A percentile compares a stretch with the other conserved stretches of the same genome.
phyloP scores from a whole-genome alignment of 2,329 filamentous ascomycete species.

The Zymoseptoria pseudotritici region DNA sequence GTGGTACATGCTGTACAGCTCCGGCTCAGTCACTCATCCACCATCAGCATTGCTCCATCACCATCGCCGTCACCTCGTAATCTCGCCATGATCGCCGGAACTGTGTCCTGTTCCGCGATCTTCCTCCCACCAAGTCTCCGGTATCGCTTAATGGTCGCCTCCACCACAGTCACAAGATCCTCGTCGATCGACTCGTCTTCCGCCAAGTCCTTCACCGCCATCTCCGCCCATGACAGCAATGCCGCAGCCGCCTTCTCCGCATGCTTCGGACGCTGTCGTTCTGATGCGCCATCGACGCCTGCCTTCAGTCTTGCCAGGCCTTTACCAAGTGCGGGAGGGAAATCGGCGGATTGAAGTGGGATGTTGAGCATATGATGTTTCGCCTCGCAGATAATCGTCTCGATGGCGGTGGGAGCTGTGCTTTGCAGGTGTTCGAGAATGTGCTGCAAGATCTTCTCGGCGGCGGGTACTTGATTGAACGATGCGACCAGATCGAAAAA shows the following conservation, averaged over 20 bases:
- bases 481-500: constrained; percentile 75
- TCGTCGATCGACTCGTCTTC: constrained; percentile 39
- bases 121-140: constrained; percentile 1
- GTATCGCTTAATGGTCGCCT: constrained; percentile 31
- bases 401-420: constrained; percentile 47
- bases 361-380: constrained; percentile 63
- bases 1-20: background rate
- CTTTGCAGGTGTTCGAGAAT: constrained; percentile 56
- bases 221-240: constrained; percentile 40
- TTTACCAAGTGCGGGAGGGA: constrained; percentile 62
- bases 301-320: constrained; percentile 57
- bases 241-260: constrained; percentile 43
- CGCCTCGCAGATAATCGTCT: constrained; percentile 60
- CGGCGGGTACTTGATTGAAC: constrained; percentile 60
- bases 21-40: background rate
- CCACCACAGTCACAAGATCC: constrained; percentile 47
- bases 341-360: constrained; percentile 56
- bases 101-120: background rate
- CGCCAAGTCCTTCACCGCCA: constrained; percentile 17
- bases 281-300: constrained; percentile 33
- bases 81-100: background rate
- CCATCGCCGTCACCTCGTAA: background rate
- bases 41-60: background rate
- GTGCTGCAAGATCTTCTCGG: constrained; percentile 62
- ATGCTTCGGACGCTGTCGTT: constrained; percentile 30